Evolutionary conservation across 192 early-diverging fungal genomes (phyloP), one percentile per base, ranked within the genome.

Genomic region (Diversispora eburnea): DNA sequence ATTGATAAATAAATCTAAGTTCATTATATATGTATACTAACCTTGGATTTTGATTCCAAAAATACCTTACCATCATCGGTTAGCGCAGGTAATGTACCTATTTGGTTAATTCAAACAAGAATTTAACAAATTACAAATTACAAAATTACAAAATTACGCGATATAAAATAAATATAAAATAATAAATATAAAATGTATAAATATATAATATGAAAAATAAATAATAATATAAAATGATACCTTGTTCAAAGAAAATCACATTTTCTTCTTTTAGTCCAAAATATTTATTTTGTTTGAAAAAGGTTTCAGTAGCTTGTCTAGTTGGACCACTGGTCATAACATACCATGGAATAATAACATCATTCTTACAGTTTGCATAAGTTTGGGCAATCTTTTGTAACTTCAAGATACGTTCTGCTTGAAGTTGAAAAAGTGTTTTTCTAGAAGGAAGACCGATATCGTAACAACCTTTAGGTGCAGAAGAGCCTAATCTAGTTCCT

Each of bases 271-370:
- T 80, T 48, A 99, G 81, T 25, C 97, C 97, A 90, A 97, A 99
- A 84, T 86, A 98, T 63, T 87, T 80, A 78, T 93, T 65, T 55
- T 91, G 77, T 63, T 87, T 84, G 82, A 99, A 99, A 80, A 88
- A 92, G 12, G 77, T 67, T 55, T 87, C 86, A 13, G 96, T 97
- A 17, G 93, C 88, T 1, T 66, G 80, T 62, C 90, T 85, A 20
- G 97, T 99, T 17, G 97, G 97, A 8, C 93, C 96, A 52, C 93
- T 95, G 58, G 95, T 96, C 97, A 99, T 99, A 76, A 99, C 88
- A 79, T 96, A 96, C 96, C 96, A 99, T 8, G 97, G 95, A 67
- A 99, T 95, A 25, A 89, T 84, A 13, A 91, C 82, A n/a, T 84
- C 74, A 4, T 75, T 74, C 5, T 72, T 54, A n/a, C 81, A 72